Evolutionary conservation across 495 filamentous ascomycete genomes (phyloP).

Genomic region (Sordaria brevicollis): DNA sequence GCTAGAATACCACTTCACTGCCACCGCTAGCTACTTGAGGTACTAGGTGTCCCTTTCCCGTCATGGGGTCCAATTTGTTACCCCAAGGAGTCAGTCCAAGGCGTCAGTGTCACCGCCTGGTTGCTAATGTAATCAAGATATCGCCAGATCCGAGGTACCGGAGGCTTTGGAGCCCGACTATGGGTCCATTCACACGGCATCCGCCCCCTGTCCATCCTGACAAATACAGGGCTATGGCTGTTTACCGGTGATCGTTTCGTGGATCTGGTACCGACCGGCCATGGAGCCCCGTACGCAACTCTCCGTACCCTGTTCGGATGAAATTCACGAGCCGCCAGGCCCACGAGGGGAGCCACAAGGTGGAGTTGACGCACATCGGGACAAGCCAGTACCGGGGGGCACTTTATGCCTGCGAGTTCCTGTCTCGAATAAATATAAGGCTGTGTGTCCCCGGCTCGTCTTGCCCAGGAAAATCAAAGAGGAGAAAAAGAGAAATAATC

Average conservation of each 20-base stretch:
- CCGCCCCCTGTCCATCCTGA: not conserved
- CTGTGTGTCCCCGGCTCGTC: not conserved
- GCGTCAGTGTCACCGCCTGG: not conserved
- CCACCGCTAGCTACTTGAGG: not conserved
- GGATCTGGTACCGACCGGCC: not conserved
- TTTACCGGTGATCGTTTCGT: not conserved
- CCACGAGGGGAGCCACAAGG: not conserved
- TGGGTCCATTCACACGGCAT: not conserved
- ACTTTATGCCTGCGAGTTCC: not conserved
- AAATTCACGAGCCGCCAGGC: not conserved
- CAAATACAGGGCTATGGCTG: not conserved
- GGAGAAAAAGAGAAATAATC: too few relatives aligned
- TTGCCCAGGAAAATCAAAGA: not conserved
- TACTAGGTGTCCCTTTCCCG: not conserved
- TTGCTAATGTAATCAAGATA: not conserved
- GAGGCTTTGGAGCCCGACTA: not conserved
- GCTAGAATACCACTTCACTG: not conserved
- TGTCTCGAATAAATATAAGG: not conserved
- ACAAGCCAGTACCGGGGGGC: not conserved
- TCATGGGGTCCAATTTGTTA: not conserved
- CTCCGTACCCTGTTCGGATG: not conserved
- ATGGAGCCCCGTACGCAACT: not conserved
- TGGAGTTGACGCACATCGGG: not conserved
- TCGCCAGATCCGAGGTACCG: not conserved
- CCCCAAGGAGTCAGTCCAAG: not conserved